These are phyloP conservation scores for Begonia peltatifolia DNA, from an alignment of 306 rosid genomes.

Conservation along the genomic window DNA sequence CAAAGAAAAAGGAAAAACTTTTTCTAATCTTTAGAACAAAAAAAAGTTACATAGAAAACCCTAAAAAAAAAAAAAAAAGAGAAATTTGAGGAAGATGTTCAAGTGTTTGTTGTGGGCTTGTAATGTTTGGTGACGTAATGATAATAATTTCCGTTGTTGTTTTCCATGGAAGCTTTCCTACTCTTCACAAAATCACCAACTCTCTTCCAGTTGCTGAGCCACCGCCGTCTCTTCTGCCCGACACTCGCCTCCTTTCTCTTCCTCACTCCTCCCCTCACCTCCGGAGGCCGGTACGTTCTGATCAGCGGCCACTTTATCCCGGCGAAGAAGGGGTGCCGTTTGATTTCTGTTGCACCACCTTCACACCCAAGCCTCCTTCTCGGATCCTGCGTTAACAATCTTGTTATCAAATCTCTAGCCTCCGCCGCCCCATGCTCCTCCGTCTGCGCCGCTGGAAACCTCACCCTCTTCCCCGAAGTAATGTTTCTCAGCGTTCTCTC, in stretches of 20 bases:
- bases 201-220: constrained; percentile 37
- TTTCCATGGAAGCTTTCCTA: constrained; percentile 11
- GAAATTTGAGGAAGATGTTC: no score
- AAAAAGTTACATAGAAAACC: neutral
- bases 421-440: constrained; percentile 37
- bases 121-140: constrained; percentile 10
- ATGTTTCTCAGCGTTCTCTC: constrained; percentile 67
- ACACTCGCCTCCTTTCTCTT: constrained; percentile 23
- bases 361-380: constrained; percentile 43
- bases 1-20: no score
- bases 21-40: neutral
- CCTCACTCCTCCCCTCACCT: constrained; percentile 33
- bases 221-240: constrained; percentile 16
- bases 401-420: constrained; percentile 54
- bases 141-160: constrained; percentile 32
- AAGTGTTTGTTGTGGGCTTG: neutral
- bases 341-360: constrained; percentile 65
- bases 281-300: constrained; percentile 47
- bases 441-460: constrained; percentile 30
- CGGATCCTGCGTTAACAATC: constrained; percentile 55
- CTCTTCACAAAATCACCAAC: constrained; percentile 17
- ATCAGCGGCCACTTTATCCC: constrained; percentile 93
- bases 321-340: constrained; percentile 59
- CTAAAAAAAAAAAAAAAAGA: neutral
- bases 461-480: constrained; percentile 34